Evolutionary conservation across 1,284 basidiomycete genomes (phyloP), one percentile per base, ranked within the genome.

Genomic region (Laetiporus sulphureus): DNA sequence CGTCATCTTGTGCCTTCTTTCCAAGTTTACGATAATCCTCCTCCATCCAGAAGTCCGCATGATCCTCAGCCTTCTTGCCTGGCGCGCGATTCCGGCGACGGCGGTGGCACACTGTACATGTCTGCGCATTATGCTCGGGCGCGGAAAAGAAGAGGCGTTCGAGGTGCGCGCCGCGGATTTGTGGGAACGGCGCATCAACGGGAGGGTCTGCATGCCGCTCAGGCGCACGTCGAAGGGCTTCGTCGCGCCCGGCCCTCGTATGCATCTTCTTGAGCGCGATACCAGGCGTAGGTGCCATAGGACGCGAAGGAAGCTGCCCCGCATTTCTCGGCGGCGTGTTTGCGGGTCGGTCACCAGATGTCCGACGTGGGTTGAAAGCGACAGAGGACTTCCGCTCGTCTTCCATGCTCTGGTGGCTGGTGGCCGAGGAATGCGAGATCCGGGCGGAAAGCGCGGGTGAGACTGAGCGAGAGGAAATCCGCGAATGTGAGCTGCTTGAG

Each of bases 71-170:
- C 13, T 27, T 7, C 13, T 27, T 27, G 25, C 25, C 25, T 27
- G 7, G 25, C 25, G 25, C 13, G 13, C 13, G 25, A 27, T 27
- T 32, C 15, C 52, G 32, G 12, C 60, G 58, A 19, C 66, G 64
- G 20, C 76, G 65, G 53, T 73, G 73, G 50, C 85, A 89, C 32
- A 77, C 70, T 2, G 68, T 73, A 52, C 85, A 89, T 1, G 79
- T 84, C 44, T 70, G 70, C 12, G 69, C 67, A 47, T 87, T 76
- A 51, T 89, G 85, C 29, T 77, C 78, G 1, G 79, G 80, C 1
- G 75, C 81, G 45, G 82, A 79, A 64, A 91, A 91, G 67, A 92
- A 92, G 39, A 91, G 64, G 0, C 73, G 69, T 56, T 92, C 89
- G 32, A 91, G 71, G 30, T 72, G 76, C 34, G 76, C 76, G 8